phyloP scores from a whole-genome alignment of 768 basidiomycete species.

The Leccinellum rugosiceps region DNA sequence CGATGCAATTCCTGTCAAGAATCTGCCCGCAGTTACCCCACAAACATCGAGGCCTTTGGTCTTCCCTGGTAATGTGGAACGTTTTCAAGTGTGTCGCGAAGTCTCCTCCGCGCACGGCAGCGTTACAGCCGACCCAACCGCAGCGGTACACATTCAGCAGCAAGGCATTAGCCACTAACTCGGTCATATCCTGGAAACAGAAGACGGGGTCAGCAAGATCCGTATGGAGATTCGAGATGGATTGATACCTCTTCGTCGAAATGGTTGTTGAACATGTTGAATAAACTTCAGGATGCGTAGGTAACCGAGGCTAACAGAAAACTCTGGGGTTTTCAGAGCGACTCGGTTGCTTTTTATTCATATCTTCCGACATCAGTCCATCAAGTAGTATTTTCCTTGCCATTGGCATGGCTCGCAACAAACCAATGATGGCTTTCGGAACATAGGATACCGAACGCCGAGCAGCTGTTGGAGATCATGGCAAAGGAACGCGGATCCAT shows the following conservation, averaged over 20 bases:
- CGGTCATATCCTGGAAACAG: slow-evolving; percentile 7
- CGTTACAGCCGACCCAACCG: slow-evolving; percentile 12
- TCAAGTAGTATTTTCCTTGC: not conserved
- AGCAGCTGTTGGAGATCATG: not conserved
- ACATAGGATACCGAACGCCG: not conserved
- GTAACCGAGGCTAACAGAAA: not conserved
- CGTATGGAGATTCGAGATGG: not conserved
- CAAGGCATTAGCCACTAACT: slow-evolving; percentile 5
- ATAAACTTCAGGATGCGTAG: not conserved
- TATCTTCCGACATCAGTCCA: not conserved
- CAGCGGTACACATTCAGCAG: not conserved
- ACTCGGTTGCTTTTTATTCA: slow-evolving; percentile 10
- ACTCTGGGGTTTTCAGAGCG: not conserved
- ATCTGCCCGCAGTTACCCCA: slow-evolving; percentile 17
- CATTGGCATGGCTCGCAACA: slow-evolving; percentile 16
- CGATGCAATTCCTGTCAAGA: slow-evolving; percentile 12
- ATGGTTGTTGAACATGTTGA: slow-evolving; percentile 7
- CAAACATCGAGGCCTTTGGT: slow-evolving; percentile 2
- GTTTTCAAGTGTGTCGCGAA: slow-evolving; percentile 14
- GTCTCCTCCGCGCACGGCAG: slow-evolving; percentile 10
- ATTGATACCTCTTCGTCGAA: slow-evolving; percentile 15
- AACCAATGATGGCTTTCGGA: slow-evolving; percentile 17
- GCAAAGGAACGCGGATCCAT: not conserved
- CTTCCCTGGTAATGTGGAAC: slow-evolving; percentile 3
- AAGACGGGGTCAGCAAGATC: not conserved